Evolutionary conservation across 108 stramenopile genomes (phyloP).

Genomic region (Cyclostephanos invisitatus): DNA sequence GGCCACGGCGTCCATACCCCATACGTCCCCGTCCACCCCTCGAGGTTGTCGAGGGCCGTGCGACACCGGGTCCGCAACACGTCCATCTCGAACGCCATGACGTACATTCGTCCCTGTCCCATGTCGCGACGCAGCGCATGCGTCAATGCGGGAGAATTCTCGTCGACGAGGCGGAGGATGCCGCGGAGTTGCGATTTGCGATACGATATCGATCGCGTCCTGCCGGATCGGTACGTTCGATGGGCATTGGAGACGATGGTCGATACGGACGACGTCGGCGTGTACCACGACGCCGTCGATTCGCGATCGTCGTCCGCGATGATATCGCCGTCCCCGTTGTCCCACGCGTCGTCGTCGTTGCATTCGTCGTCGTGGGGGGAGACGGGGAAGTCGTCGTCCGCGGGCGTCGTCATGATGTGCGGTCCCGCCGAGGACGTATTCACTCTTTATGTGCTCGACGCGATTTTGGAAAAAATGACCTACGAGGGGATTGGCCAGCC

Average conservation of each 20-base stretch:
- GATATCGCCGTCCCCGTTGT: too few species aligned
- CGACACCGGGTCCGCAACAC: not conserved
- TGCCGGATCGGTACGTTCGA: not conserved
- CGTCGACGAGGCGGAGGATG: conserved; percentile 10
- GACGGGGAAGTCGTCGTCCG: too few species aligned
- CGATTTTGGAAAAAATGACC: too few species aligned
- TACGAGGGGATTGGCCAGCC: too few species aligned
- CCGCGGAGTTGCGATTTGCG: conserved; percentile 23
- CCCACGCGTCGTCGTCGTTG: too few species aligned
- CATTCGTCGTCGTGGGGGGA: too few species aligned
- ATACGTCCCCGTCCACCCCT: conserved; percentile 1
- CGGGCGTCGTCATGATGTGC: too few species aligned
- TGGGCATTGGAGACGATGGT: not conserved
- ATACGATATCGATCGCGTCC: conserved; percentile 18
- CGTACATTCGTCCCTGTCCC: conserved; percentile 12
- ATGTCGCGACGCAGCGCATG: not conserved
- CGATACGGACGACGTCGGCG: not conserved
- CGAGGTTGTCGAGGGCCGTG: conserved; percentile 4
- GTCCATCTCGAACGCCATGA: conserved; percentile 8
- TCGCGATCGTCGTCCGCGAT: not conserved
- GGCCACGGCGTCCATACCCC: conserved; percentile 6
- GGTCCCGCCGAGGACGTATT: too few species aligned
- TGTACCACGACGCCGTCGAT: not conserved
- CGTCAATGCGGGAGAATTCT: conserved; percentile 1
- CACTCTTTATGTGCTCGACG: too few species aligned